Evolutionary conservation across 768 basidiomycete genomes (phyloP).

Genomic region (Tulasnella sp.): DNA sequence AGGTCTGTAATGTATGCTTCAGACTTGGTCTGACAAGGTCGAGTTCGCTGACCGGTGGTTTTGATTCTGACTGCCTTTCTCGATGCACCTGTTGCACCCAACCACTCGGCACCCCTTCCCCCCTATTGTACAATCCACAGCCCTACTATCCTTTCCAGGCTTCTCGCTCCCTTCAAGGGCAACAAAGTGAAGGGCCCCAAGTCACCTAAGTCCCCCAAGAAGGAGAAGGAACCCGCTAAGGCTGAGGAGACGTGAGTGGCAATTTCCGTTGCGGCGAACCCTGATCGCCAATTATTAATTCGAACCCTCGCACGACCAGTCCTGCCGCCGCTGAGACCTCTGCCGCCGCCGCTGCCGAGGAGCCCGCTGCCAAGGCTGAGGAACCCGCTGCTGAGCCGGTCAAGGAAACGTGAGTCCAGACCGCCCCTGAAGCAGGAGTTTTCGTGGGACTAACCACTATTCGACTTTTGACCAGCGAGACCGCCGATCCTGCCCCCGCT

Average conservation of each 20-base stretch:
- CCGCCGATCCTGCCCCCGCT: constrained; percentile 31
- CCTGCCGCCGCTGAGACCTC: constrained; percentile 39
- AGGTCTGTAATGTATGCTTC: constrained; percentile 34
- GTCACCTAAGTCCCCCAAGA: constrained; percentile 60
- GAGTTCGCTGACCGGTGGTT: neutral
- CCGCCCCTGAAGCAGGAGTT: neutral
- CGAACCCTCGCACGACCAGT: constrained; percentile 35
- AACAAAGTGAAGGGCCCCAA: constrained; percentile 60
- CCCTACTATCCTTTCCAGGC: constrained; percentile 68
- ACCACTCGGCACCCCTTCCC: constrained; percentile 9
- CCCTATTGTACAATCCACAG: constrained; percentile 43
- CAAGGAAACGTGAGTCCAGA: constrained; percentile 62
- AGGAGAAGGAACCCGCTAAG: constrained; percentile 78
- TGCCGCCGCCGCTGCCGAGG: constrained; percentile 46
- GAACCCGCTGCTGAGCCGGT: constrained; percentile 49
- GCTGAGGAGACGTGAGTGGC: constrained; percentile 42
- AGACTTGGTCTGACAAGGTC: constrained; percentile 24
- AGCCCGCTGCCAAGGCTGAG: constrained; percentile 32
- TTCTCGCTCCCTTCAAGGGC: constrained; percentile 73
- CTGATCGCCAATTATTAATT: neutral
- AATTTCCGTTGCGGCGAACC: neutral
- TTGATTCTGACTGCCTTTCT: constrained; percentile 29
- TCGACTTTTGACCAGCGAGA: constrained; percentile 30
- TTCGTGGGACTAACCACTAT: neutral
- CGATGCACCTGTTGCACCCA: constrained; percentile 19